phyloP scores from a whole-genome alignment of 345 rosid genomes.

The Draba incana region DNA sequence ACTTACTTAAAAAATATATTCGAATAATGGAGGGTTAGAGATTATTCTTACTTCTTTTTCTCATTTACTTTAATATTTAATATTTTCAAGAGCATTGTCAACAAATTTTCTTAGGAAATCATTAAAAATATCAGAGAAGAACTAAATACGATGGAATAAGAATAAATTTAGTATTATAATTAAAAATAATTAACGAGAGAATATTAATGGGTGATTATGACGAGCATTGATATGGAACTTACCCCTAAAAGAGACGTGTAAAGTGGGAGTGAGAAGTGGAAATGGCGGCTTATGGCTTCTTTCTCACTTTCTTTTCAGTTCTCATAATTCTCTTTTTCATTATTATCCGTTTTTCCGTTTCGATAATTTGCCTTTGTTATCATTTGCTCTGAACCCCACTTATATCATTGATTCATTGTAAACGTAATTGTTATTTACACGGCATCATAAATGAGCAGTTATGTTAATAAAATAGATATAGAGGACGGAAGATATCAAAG shows the following conservation, averaged over 20 bases:
- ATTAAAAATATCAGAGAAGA: conserved; percentile 7
- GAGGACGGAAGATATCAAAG: too few relatives aligned
- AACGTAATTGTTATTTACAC: too few relatives aligned
- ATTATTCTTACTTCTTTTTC: conserved; percentile 8
- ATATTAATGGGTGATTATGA: conserved; percentile 40
- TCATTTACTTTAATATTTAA: not conserved
- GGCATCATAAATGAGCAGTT: too few relatives aligned
- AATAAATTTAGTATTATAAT: conserved; percentile 19
- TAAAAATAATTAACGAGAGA: conserved; percentile 27
- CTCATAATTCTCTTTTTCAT: not conserved
- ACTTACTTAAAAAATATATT: not conserved
- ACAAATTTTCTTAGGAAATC: not conserved
- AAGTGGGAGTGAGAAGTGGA: conserved; percentile 36
- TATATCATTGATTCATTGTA: too few relatives aligned
- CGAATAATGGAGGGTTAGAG: not conserved
- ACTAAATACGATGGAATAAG: conserved; percentile 10
- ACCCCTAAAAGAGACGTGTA: conserved; percentile 32
- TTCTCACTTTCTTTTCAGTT: not conserved
- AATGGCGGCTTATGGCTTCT: conserved; percentile 40
- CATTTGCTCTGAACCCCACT: not conserved
- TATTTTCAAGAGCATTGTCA: not conserved
- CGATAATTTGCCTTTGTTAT: conserved; percentile 1
- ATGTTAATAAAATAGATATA: too few relatives aligned
- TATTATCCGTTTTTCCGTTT: not conserved
- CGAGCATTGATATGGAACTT: conserved; percentile 36